Conservation (phyloP, 1,284 basidiomycete species). For the Boletus hoseneyae region DNA sequence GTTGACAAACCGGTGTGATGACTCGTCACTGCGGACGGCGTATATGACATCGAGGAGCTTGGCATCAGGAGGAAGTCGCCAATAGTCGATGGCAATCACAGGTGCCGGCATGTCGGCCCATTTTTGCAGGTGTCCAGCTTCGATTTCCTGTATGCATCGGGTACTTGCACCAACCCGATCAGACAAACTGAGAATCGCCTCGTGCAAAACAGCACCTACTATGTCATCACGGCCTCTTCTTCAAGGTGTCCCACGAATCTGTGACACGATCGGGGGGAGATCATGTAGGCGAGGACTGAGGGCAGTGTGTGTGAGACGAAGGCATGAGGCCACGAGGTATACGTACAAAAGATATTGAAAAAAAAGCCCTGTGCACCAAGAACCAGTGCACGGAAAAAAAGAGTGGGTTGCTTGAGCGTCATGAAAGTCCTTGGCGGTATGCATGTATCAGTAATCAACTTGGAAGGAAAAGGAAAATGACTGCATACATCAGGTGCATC, state of each 20-base stretch:
- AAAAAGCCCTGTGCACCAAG: conserved; percentile 89
- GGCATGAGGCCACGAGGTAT: conserved; percentile 20
- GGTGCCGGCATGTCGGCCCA: conserved; percentile 79
- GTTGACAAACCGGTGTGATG: conserved; percentile 90
- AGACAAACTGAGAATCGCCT: conserved; percentile 25
- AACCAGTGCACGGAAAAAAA: conserved; percentile 77
- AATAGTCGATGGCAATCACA: conserved; percentile 91
- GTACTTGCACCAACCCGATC: conserved; percentile 47
- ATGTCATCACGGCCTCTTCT: conserved; percentile 92
- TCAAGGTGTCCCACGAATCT: conserved; percentile 95
- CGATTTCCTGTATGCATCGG: conserved; percentile 78
- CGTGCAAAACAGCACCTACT: conserved; percentile 45
- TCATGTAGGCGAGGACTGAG: conserved; percentile 74
- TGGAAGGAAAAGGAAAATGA: conserved; percentile 1
- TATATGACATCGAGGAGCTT: conserved; percentile 86
- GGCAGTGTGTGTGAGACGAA: conserved; percentile 17
- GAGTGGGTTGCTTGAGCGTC: conserved; percentile 75
- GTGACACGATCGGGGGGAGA: conserved; percentile 84
- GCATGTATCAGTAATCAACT: conserved; percentile 15
- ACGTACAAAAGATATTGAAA: conserved; percentile 86
- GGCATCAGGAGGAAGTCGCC: conserved; percentile 74
- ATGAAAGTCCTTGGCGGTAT: conserved; percentile 72
- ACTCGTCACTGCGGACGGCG: conserved; percentile 91
- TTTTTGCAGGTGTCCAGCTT: conserved; percentile 82
- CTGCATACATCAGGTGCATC: conserved; percentile 80